Evolutionary conservation across 169 alveolate genomes (phyloP).

Genomic region (Amoebophrya sp.): DNA sequence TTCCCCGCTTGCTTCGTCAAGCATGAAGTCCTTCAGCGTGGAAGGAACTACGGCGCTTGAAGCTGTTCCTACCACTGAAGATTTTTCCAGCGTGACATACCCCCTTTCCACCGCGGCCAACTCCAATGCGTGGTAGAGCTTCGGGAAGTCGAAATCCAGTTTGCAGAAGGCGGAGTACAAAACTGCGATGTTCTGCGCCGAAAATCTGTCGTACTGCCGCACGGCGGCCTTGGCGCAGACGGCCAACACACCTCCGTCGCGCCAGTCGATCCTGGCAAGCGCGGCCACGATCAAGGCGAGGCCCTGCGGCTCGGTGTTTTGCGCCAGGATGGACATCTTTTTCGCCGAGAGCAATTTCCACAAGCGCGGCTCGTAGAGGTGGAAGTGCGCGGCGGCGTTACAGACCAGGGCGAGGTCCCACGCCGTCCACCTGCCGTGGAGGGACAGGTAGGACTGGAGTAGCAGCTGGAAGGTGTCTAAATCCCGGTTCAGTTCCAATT

Average conservation of each 20-base stretch:
- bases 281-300: background rate
- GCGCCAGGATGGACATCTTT: background rate
- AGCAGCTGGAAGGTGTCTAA: conserved; percentile 10
- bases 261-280: background rate
- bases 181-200: background rate
- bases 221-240: background rate
- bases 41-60: too few relatives aligned
- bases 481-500: background rate
- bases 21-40: too few relatives aligned
- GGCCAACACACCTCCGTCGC: background rate
- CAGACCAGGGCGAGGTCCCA: conserved; percentile 10
- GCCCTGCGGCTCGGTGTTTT: background rate
- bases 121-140: background rate
- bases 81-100: too few relatives aligned
- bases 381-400: background rate
- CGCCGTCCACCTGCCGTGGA: background rate
- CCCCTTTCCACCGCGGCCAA: background rate
- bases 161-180: background rate
- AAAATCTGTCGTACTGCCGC: background rate
- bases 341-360: background rate
- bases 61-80: too few relatives aligned
- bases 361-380: background rate
- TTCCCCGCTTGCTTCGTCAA: too few relatives aligned
- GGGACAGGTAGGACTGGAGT: background rate
- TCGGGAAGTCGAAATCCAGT: background rate